These are phyloP conservation scores for Auriculariales sp. DNA, from an alignment of 768 basidiomycete species.

Conservation along the genomic window DNA sequence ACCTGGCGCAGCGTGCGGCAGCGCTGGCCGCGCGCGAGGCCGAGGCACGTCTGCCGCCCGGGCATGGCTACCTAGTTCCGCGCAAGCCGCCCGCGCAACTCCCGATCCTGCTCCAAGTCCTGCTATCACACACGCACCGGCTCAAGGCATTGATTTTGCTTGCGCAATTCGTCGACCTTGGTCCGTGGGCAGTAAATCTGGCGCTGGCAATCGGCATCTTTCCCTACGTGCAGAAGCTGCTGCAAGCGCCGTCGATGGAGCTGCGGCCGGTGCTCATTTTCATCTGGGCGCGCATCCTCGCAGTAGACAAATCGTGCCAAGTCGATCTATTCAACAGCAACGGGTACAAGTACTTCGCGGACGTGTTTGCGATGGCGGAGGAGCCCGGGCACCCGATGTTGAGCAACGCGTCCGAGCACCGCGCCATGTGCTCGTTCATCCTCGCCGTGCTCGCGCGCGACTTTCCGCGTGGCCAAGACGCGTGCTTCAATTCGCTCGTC, in stretches of 20 bases:
- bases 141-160: slow-evolving; percentile 89
- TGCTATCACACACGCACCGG: slow-evolving; percentile 91
- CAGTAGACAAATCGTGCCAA: slow-evolving; percentile 89
- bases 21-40: not conserved
- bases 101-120: slow-evolving; percentile 92
- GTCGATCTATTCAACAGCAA: slow-evolving; percentile 68
- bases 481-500: slow-evolving; percentile 66
- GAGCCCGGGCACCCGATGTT: slow-evolving; percentile 41
- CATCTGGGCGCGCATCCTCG: slow-evolving; percentile 96
- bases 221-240: slow-evolving; percentile 91
- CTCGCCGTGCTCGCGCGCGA: slow-evolving; percentile 83
- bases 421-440: slow-evolving; percentile 97
- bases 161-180: slow-evolving; percentile 94
- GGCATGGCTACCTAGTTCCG: slow-evolving; percentile 45
- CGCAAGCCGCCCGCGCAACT: slow-evolving; percentile 93
- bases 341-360: slow-evolving; percentile 77
- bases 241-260: slow-evolving; percentile 89
- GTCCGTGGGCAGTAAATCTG: slow-evolving; percentile 96
- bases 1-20: not conserved
- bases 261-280: slow-evolving; percentile 96
- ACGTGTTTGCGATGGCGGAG: slow-evolving; percentile 54
- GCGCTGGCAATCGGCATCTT: slow-evolving; percentile 95
- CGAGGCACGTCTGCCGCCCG: slow-evolving; percentile 2
- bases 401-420: slow-evolving; percentile 91
- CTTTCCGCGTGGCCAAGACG: slow-evolving; percentile 72